Base-by-base conservation (phyloP, 768 basidiomycete species). In the Auricularia sp. region DNA sequence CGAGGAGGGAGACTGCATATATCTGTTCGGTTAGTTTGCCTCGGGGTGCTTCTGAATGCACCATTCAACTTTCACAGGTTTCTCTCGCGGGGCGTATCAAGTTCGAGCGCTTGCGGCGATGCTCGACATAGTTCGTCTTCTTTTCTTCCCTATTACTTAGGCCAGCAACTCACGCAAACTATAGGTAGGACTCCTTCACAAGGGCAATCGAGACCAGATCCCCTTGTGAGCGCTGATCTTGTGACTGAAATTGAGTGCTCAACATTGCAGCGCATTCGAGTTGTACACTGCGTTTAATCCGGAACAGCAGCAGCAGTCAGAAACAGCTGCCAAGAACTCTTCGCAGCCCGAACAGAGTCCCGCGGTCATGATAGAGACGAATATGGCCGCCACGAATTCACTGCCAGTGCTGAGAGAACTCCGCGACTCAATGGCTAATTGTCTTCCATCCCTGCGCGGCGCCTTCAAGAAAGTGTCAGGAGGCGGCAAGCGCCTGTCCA, bases 111-210 rank as follows among this genome's bases (percentile, higher is more conserved):
- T 81, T 47, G 77, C 80, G 2, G 80, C 72, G 21, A 81, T 81
- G 80, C 79, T 81, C 21, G 65, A 76, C 63, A 80, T 77, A 44
- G 1, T 44, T n/a, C 29, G 8, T 29, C 33, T 18, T 45, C 11
- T 16, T 3, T 3, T 29, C 29, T 29, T 29, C 29, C 29, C 29
- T 29, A 29, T 29, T 29, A 29, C 29, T 29, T 29, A 29, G 29
- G 29, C 29, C 29, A 29, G 29, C 29, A 29, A 29, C 29, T 29
- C 29, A 29, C 29, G 29, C 29, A 29, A 29, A 29, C 29, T 29
- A 29, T 64, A 80, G 79, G 77, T 80, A 3, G 80, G 79, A n/a
- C 65, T 81, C 5, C 70, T 80, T 54, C 70, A 72, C 34, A 74
- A 73, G 14, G 77, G 78, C 37, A 80, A 80, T 62, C 66, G 75